Evolutionary conservation across 805 yeast genomes (phyloP).

Genomic region (Saccharomycopsis sp.): DNA sequence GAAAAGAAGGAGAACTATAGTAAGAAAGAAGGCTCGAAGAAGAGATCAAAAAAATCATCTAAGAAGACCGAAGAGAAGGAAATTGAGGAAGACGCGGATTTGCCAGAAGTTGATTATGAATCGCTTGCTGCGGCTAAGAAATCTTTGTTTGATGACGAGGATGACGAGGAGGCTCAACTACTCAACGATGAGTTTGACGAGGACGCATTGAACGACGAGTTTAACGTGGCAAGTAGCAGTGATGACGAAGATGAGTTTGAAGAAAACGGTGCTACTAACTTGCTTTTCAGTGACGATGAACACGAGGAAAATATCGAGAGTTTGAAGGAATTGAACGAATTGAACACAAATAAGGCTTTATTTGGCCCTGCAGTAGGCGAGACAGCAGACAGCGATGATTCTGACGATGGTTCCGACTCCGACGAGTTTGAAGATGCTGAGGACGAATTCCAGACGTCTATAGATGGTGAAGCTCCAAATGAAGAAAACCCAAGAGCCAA

Average conservation of each 20-base stretch:
- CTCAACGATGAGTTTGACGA: constrained; percentile 50
- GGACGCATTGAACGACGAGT: constrained; percentile 45
- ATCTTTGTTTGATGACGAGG: constrained; percentile 59
- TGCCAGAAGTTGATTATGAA: constrained; percentile 63
- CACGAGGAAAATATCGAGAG: constrained; percentile 21
- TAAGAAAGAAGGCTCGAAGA: constrained; percentile 4
- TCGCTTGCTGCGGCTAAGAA: constrained; percentile 65
- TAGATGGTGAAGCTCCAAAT: constrained; percentile 21
- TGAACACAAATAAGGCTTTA: constrained; percentile 16
- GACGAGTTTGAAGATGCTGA: constrained; percentile 29
- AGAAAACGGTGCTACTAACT: constrained; percentile 3
- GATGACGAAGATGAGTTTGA: constrained; percentile 17
- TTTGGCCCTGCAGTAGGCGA: constrained; percentile 23
- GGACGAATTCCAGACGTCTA: constrained; percentile 24
- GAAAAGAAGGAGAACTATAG: neutral
- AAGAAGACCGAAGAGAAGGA: neutral
- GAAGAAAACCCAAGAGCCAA: constrained; percentile 54
- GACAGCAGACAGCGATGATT: constrained; percentile 34
- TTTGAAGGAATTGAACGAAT: constrained; percentile 22
- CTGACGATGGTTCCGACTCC: constrained; percentile 18
- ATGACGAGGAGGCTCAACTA: constrained; percentile 27
- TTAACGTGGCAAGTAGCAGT: constrained; percentile 22
- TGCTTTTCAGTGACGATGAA: constrained; percentile 21
- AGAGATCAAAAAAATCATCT: constrained; percentile 1
- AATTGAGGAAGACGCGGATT: constrained; percentile 32